Conservation (phyloP, 345 rosid species). For the Salix dunnii region DNA sequence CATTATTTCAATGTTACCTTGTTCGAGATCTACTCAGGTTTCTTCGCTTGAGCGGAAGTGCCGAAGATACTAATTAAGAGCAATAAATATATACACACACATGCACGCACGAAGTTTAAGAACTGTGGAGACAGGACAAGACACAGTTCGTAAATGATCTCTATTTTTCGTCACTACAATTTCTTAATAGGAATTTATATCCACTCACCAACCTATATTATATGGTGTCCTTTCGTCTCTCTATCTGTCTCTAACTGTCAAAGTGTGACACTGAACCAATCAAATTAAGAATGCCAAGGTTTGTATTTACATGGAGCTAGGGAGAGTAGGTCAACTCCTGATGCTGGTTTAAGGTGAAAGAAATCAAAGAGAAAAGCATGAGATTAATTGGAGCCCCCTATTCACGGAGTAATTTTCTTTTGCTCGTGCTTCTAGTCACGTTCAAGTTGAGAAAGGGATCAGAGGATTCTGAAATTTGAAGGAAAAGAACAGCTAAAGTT, state of each 20-base stretch:
- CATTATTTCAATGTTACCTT: conserved; percentile 9
- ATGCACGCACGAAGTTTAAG: neutral
- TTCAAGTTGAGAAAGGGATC: too few species aligned
- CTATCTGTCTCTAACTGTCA: conserved; percentile 2
- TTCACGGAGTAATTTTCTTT: too few species aligned
- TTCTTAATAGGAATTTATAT: neutral
- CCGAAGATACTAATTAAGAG: neutral
- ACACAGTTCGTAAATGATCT: conserved; percentile 1
- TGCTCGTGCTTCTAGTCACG: too few species aligned
- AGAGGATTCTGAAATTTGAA: too few species aligned
- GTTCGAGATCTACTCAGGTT: neutral
- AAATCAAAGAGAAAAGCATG: neutral
- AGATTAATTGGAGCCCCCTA: neutral
- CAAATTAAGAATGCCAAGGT: conserved; percentile 1
- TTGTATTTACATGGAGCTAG: conserved; percentile 7
- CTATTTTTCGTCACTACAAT: neutral
- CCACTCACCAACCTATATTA: neutral
- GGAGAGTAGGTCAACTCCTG: neutral
- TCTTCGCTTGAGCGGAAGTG: neutral
- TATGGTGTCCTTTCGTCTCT: neutral
- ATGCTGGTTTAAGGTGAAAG: neutral
- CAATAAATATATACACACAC: neutral
- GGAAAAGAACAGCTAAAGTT: too few species aligned
- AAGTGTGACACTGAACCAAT: neutral
- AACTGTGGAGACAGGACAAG: neutral